A percentile compares a stretch with the other conserved stretches of the same genome.
Evolutionary conservation across 345 rosid genomes (phyloP).

Genomic region (Turritis glabra): DNA sequence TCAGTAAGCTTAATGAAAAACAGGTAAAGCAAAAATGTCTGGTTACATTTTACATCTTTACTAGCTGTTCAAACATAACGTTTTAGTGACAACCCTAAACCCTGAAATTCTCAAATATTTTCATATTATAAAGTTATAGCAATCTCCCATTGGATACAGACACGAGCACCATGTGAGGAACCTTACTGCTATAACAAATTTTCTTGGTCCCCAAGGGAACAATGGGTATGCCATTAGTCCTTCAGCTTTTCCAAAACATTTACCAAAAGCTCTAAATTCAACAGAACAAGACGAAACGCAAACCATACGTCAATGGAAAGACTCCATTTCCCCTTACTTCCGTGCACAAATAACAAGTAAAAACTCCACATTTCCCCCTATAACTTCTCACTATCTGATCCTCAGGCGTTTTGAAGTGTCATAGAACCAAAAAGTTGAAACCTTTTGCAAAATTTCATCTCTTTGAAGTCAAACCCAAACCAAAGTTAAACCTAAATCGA

Average conservation of each 20-base stretch:
- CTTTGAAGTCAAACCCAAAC: neutral
- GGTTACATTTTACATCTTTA: constrained; percentile 5
- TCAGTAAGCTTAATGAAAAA: neutral
- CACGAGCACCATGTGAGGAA: neutral
- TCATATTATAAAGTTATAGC: neutral
- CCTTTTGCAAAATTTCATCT: neutral
- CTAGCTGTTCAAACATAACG: neutral
- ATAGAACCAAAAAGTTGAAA: constrained; percentile 8
- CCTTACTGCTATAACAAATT: neutral
- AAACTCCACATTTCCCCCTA: neutral
- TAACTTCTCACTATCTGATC: neutral
- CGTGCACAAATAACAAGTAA: too few species aligned
- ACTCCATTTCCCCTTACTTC: neutral
- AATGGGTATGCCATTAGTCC: neutral
- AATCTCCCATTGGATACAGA: constrained; percentile 2
- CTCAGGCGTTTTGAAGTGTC: neutral
- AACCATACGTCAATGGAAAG: constrained; percentile 5
- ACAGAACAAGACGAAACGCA: constrained; percentile 3
- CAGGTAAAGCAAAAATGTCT: neutral
- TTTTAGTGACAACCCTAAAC: neutral
- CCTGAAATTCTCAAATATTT: neutral
- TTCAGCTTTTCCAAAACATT: constrained; percentile 1
- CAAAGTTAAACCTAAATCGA: neutral
- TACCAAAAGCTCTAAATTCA: constrained; percentile 1
- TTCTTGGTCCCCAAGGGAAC: constrained; percentile 5